Base-by-base conservation (phyloP, 2,329 filamentous ascomycete species). In the Madurella mycetomatis region DNA sequence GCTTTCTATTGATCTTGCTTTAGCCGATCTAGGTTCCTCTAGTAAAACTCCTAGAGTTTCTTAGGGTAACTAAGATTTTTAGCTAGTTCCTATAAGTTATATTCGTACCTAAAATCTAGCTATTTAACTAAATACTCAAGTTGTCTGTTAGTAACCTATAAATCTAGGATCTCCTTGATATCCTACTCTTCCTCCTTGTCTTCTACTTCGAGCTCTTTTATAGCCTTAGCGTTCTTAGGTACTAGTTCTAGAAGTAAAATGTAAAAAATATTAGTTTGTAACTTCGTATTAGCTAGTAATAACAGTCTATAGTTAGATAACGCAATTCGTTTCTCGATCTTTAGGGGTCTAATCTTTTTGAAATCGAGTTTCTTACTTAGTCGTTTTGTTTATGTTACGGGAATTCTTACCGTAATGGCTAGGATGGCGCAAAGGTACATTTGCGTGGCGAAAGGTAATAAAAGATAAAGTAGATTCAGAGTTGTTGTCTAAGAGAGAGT, bases 151-250 rank as follows among this genome's bases (percentile, higher is more conserved):
- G 18, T 50, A 15, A 51, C 44, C 7, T 16, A n/a, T 13, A 12
- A 54, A 30, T 57, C 47, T 15, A 57, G 25, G 15, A 57, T 39
- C 34, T 51, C 43, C 18, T 57, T 31, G 9, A 54, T 13, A 7
- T 57, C 51, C 43, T 39, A 54, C 45, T 51, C 47, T 41, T 57
- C 55, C 40, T 57, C 55, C 25, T 52, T 15, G 34, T 57, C 55
- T 9, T 51, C 25, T 13, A 17, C 50, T 19, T 53, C 34, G 2
- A 45, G 15, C 12, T 34, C 13, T 5, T 18, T 48, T 7, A 19
- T 25, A 12, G 45, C 18, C 12, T 32, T 37, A 9, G 31, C 46
- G 19, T 52, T 53, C 13, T 44, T 41, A 12, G 31, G 42, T 47
- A 37, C 53, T 47, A 15, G 42, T 52, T 57, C 47, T n/a, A 57